Conservation (phyloP, 2,329 filamentous ascomycete genomes). For the Triangularia setosa region DNA sequence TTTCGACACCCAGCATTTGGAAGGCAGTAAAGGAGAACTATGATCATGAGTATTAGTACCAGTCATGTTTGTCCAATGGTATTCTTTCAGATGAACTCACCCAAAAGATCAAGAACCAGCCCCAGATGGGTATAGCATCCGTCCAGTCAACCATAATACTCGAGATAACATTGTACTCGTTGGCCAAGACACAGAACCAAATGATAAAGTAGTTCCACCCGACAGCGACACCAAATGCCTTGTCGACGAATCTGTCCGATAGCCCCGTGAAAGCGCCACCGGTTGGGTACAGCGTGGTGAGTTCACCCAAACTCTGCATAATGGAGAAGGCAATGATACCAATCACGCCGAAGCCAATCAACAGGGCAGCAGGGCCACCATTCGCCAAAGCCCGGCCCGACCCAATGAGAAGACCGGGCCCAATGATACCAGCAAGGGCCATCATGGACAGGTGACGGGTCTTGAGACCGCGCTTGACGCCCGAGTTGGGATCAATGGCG, state of each 20-base stretch:
- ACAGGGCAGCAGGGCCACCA: conserved; percentile 66
- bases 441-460: conserved; percentile 65
- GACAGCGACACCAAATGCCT: conserved; percentile 63
- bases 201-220: conserved; percentile 72
- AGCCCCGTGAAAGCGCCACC: conserved; percentile 69
- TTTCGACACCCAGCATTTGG: conserved; percentile 67
- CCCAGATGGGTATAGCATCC: conserved; percentile 58
- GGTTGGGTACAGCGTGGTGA: conserved; percentile 69
- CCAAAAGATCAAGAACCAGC: conserved; percentile 71
- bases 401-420: conserved; percentile 69
- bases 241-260: conserved; percentile 67
- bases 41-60: background rate
- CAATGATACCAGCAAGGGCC: conserved; percentile 59
- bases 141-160: conserved; percentile 65
- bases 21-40: conserved; percentile 58
- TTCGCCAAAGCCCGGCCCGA: conserved; percentile 64
- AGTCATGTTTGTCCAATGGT: background rate
- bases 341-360: conserved; percentile 71
- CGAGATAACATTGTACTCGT: conserved; percentile 67
- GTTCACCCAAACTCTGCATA: conserved; percentile 71
- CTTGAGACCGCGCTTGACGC: conserved; percentile 66
- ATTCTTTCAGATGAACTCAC: conserved; percentile 34
- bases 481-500: conserved; percentile 55
- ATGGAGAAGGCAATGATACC: conserved; percentile 64
- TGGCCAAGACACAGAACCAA: conserved; percentile 61